A percentile compares a stretch with the other conserved stretches of the same genome.
phyloP scores from a whole-genome alignment of 306 rosid species.

The Cucumis sativus region DNA sequence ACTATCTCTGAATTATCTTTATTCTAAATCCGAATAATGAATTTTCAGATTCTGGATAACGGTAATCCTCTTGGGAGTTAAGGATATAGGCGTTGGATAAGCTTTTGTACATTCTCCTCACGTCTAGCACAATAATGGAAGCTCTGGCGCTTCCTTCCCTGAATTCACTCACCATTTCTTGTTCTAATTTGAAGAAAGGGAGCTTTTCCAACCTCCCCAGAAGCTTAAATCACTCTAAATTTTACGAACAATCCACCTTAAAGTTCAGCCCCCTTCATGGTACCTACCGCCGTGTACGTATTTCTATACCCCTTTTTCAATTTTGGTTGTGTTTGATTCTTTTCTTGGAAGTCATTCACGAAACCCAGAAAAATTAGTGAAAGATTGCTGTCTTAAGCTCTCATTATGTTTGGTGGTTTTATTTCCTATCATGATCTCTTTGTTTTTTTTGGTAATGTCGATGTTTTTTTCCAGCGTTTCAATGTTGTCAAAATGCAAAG shows the following conservation, averaged over 20 bases:
- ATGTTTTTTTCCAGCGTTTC: conserved; percentile 17
- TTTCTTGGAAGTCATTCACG: background rate
- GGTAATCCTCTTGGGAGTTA: background rate
- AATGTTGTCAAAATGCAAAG: conserved; percentile 34
- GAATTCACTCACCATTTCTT: conserved; percentile 20
- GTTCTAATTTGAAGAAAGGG: conserved; percentile 14
- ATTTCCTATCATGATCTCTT: background rate
- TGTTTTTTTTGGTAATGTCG: background rate
- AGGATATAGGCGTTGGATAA: background rate
- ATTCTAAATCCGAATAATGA: background rate
- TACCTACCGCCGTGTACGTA: conserved; percentile 23
- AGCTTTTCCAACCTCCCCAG: conserved; percentile 9
- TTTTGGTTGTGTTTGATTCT: background rate
- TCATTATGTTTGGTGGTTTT: background rate
- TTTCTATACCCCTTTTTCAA: background rate
- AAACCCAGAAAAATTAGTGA: background rate
- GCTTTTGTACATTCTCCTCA: background rate
- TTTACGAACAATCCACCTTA: conserved; percentile 19
- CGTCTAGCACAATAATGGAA: conserved; percentile 29
- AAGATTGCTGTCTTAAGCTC: background rate
- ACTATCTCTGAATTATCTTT: background rate
- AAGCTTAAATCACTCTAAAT: conserved; percentile 13
- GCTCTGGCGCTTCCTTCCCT: conserved; percentile 53
- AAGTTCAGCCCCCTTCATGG: conserved; percentile 10
- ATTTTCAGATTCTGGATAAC: background rate